Evolutionary conservation across 129 eudicot genomes (phyloP), one percentile per base, ranked within the genome.

Genomic region (Cynara cardunculus): DNA sequence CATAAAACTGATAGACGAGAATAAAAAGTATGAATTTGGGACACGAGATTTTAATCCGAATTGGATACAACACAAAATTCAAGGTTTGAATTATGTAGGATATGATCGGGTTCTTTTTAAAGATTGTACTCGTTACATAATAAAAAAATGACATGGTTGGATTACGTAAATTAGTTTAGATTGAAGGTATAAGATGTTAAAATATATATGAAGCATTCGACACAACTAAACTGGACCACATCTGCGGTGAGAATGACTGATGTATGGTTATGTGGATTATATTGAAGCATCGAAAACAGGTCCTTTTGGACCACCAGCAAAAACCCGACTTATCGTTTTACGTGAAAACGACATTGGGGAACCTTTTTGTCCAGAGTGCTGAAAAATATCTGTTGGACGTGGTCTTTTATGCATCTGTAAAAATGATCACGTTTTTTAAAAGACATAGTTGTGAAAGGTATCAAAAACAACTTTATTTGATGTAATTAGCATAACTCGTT

Each of bases 251-350:
- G 26, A 39, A 34, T 24, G 81, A 77, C 18, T 66, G 75, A 34
- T 71, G 39, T 37, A 37, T 77, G 64, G 59, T 77, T 65, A 35
- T 65, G 81, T 77, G 81, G 32, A 34, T 77, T 26, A 41, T 22
- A 77, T 64, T 6, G 25, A 64, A 64, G 16, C 69, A 64, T 19
- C 14, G 28, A 22, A 64, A 64, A 64, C 13, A 24, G 69, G 27
- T 24, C 27, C 69, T 64, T 64, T 64, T 64, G 69, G 27, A 64
- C 69, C 69, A 64, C 69, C 3, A 64, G 16, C 26, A 64, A 22
- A 18, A 64, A 8, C 69, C 69, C 12, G 5, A 21, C 27, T 21
- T 19, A 64, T 21, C 5, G 27, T 61, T 41, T 41, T 67, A 25
- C 37, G 11, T 7, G 56, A 64, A 30, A 64, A 30, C 7, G 56